These are phyloP conservation scores for Mycena latifolia DNA, from an alignment of 768 basidiomycete species.

Conservation along the genomic window DNA sequence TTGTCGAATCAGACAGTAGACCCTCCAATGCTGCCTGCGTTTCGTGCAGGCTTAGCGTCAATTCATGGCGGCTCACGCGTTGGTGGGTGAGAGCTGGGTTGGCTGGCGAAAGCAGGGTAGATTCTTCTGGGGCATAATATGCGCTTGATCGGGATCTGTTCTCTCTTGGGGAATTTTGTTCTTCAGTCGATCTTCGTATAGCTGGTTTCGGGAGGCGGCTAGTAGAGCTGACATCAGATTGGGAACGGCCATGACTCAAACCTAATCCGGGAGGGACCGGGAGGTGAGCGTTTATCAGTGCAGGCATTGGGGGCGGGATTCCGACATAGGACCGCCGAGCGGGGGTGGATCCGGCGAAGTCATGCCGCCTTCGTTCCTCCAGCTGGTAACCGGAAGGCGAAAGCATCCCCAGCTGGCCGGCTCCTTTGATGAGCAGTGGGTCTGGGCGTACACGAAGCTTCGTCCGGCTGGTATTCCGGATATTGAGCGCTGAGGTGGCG, in stretches of 20 bases:
- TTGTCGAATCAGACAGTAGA: neutral
- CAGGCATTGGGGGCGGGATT: conserved; percentile 2
- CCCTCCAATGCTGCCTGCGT: conserved; percentile 3
- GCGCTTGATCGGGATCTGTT: neutral
- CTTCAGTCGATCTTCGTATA: too few species aligned
- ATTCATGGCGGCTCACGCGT: neutral
- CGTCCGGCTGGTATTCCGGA: too few species aligned
- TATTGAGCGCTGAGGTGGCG: too few species aligned
- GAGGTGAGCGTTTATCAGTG: neutral
- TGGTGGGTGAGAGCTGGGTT: neutral
- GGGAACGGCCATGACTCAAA: neutral
- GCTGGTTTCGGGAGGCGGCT: too few species aligned
- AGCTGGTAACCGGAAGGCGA: conserved; percentile 2
- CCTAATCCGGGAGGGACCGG: neutral
- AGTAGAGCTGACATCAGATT: too few species aligned
- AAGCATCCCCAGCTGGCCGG: too few species aligned
- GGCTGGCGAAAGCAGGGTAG: neutral
- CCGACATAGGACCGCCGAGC: conserved; percentile 3
- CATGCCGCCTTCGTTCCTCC: neutral
- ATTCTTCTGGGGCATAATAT: neutral
- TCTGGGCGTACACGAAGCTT: too few species aligned
- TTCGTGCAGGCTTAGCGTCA: neutral
- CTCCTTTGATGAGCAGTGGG: too few species aligned
- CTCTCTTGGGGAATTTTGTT: neutral
- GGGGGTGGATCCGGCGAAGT: conserved; percentile 9